Percentiles rank a stretch among this genome's conserved stretches.
phyloP scores from a whole-genome alignment of 768 basidiomycete genomes.

The Glaciozyma antarctica region DNA sequence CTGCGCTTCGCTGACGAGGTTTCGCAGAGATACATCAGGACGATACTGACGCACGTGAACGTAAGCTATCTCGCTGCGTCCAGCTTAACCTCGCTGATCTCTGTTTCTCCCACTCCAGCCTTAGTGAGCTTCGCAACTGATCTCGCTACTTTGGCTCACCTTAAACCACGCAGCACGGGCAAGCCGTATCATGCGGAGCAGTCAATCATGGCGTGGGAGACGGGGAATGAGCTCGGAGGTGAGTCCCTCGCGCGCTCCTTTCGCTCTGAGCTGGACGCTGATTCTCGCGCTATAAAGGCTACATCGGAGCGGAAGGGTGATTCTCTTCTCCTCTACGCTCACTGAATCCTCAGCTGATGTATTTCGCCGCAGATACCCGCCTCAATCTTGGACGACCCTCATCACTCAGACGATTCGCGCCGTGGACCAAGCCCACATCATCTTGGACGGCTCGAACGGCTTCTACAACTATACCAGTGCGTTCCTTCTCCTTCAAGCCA shows the following conservation, averaged over 20 bases:
- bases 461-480: constrained; percentile 12
- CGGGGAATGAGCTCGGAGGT: constrained; percentile 34
- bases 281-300: not conserved
- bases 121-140: constrained; percentile 31
- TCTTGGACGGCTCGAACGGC: constrained; percentile 26
- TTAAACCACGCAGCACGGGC: no score
- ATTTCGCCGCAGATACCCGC: constrained; percentile 4
- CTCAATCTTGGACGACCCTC: constrained; percentile 4
- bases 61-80: no score
- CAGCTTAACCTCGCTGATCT: no score
- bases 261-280: not conserved
- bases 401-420: not conserved
- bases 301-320: constrained; percentile 22
- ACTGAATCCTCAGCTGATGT: no score
- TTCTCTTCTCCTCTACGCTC: not conserved
- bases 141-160: not conserved
- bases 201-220: constrained; percentile 9
- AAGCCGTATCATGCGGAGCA: no score
- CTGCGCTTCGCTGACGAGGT: not conserved
- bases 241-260: not conserved
- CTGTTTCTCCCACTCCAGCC: constrained; percentile 11
- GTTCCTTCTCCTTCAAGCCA: no score
- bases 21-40: constrained; percentile 25
- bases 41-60: constrained; percentile 26
- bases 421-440: constrained; percentile 7